Base-by-base conservation (phyloP, 257 asterid genomes). In the Verbena officinalis region DNA sequence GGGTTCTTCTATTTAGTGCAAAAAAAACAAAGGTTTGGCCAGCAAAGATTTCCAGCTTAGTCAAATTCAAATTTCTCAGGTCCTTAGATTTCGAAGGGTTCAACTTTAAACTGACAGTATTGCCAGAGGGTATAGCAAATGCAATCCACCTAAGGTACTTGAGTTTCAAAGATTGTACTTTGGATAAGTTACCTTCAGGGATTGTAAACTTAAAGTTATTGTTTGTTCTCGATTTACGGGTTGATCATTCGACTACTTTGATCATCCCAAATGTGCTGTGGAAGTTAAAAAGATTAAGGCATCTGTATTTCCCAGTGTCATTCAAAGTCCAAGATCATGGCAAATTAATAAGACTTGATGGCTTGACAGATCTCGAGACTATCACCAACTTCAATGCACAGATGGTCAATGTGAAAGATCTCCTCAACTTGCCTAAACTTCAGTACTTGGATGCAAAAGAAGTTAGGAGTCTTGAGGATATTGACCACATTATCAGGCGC, bases 211-310 rank as follows among this genome's bases (percentile, higher is more conserved):
- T 73, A 64, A 9, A 12, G 12, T 8, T 13, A 22, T 60, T 73
- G 53, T 14, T 17, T 3, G 36, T 39, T 11, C 78, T 73, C 51
- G 78, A 73, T 66, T 44, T 73, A n/a, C 54, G 72, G 39, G 71
- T 64, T 27, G n/a, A 17, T 5, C 0, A 9, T 8, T 24, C 17
- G n/a, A 9, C 3, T 7, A 8, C 6, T 5, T 11, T 71, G 31
- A 58, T 14, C 34, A 56, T 64, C 20, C 71, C 67, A 7, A 38
- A 71, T 48, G 48, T 64, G 13, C 15, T 71, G 13, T 5, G 45
- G 36, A 64, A 64, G 48, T 1, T 71, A 12, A 57, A 13, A 45
- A 64, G 16, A 1, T 31, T 69, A 40, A 43, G 0, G 50, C 55
- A 60, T 53, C 40, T 60, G 11, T 69, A 50, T 30, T 33, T 71